Percentiles rank a stretch among this genome's conserved stretches.
phyloP scores from a whole-genome alignment of 768 basidiomycete genomes.

The Lyophyllum semitale region DNA sequence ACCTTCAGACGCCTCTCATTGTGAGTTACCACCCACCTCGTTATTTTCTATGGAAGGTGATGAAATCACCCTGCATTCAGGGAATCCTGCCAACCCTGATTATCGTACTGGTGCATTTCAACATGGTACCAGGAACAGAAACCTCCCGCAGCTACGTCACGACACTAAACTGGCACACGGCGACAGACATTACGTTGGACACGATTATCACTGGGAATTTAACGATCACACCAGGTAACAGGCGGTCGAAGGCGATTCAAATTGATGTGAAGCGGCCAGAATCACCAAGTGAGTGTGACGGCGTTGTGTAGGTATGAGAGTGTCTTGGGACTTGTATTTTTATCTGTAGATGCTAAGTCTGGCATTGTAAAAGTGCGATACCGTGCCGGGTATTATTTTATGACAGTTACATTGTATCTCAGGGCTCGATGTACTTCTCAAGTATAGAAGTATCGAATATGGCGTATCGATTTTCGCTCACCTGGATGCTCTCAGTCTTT shows the following conservation, averaged over 20 bases:
- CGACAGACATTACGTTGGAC: not conserved
- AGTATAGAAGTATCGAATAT: no score
- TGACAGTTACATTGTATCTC: no score
- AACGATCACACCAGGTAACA: not conserved
- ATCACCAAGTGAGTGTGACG: not conserved
- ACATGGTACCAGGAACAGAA: slow-evolving; percentile 9
- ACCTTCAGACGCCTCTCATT: slow-evolving; percentile 10
- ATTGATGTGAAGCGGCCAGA: not conserved
- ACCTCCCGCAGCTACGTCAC: not conserved
- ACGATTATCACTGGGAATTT: not conserved
- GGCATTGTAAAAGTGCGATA: not conserved
- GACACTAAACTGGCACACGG: not conserved
- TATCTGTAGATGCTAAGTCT: no score
- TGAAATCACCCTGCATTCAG: not conserved
- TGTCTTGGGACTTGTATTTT: not conserved
- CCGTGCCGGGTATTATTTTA: not conserved
- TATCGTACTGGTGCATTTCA: slow-evolving; percentile 8
- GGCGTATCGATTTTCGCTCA: no score
- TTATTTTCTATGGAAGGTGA: not conserved
- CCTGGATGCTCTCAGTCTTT: no score
- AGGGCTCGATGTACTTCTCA: no score
- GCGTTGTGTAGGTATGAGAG: not conserved
- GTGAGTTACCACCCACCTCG: not conserved
- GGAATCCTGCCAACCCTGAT: slow-evolving; percentile 12
- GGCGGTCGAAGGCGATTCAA: not conserved